Evolutionary conservation across 768 basidiomycete genomes (phyloP), one percentile per base, ranked within the genome.

Genomic region (Suillus weaverae): DNA sequence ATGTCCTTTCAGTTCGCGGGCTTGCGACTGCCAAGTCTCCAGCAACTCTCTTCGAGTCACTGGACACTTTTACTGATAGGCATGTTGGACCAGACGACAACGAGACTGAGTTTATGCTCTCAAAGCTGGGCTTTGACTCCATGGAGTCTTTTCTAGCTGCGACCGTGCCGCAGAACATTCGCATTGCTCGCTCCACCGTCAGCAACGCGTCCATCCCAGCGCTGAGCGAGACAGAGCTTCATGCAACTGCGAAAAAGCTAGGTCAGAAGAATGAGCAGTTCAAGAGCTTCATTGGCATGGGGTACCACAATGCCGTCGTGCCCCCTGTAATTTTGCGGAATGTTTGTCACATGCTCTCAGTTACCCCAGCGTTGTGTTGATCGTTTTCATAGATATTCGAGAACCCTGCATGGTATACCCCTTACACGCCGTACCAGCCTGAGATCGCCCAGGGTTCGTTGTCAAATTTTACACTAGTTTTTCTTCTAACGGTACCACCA

Each of bases 401-500:
- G 78, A 99, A 97, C 73, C 97, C 95, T 33, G 94, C 91, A 4
- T 99, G 97, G 97, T 99, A 98, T 77, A 98, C 96, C 7, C 94
- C 91, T 18, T 96, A 97, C 76, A 96, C 95, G 0, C 94, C 95
- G 2, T 96, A 96, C 78, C 95, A 97, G 72, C 95, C 97, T 1
- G 97, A 99, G 83, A 91, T 99, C 76, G 89, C 97, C n/a, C 97
- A 99, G 87, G 97, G 94, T 91, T 71, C 32, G 79, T 22, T 62
- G 46, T 64, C 51, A 22, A 35, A 14, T n/a, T 55, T 62, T 64
- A 36, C 10, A 30, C 11, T 30, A 38, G 22, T 60, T 64, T 53
- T 48, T 20, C 2, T 22, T 61, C 55, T 75, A 60, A 75, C 55
- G 62, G 46, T 51, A 33, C 66, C 36, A 67, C 55, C 72, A 95